Conservation (phyloP, 164 flowering plant genomes). For the Magnolia changhungtana region DNA sequence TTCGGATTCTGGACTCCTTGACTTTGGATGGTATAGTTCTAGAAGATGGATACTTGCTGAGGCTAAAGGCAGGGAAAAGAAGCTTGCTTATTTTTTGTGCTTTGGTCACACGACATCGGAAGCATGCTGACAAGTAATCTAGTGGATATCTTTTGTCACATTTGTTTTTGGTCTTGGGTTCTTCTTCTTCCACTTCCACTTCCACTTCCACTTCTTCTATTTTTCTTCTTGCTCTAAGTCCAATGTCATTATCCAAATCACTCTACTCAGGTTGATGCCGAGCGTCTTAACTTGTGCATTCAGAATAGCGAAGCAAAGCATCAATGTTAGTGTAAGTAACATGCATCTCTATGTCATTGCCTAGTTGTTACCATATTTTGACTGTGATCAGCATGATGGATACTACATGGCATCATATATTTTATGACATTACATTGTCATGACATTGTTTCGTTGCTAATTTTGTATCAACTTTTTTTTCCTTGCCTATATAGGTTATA, state of each 20-base stretch:
- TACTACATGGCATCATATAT: neutral
- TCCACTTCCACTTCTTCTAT: neutral
- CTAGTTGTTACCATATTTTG: neutral
- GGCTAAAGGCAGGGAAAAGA: slow-evolving; percentile 71
- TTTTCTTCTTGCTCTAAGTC: neutral
- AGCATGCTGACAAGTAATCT: slow-evolving; percentile 64
- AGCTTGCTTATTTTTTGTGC: slow-evolving; percentile 62
- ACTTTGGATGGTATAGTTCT: slow-evolving; percentile 27
- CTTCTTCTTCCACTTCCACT: too few relatives aligned
- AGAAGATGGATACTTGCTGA: slow-evolving; percentile 34
- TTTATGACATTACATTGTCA: neutral
- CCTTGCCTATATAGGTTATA: neutral
- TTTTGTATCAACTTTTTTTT: neutral
- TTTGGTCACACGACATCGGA: slow-evolving; percentile 68
- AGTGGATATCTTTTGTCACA: neutral
- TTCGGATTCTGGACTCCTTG: slow-evolving; percentile 49
- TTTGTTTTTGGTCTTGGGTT: neutral
- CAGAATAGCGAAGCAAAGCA: slow-evolving; percentile 47
- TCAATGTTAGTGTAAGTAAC: slow-evolving; percentile 47
- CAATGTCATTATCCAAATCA: neutral
- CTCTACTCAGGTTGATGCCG: slow-evolving; percentile 66
- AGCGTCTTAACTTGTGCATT: slow-evolving; percentile 47
- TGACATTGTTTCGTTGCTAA: neutral
- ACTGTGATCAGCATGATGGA: neutral
- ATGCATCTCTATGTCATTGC: neutral